A percentile compares a stretch with the other conserved stretches of the same genome.
These are phyloP conservation scores for Fusarium denticulatum DNA, from an alignment of 2,329 filamentous ascomycete genomes.

Conservation along the genomic window DNA sequence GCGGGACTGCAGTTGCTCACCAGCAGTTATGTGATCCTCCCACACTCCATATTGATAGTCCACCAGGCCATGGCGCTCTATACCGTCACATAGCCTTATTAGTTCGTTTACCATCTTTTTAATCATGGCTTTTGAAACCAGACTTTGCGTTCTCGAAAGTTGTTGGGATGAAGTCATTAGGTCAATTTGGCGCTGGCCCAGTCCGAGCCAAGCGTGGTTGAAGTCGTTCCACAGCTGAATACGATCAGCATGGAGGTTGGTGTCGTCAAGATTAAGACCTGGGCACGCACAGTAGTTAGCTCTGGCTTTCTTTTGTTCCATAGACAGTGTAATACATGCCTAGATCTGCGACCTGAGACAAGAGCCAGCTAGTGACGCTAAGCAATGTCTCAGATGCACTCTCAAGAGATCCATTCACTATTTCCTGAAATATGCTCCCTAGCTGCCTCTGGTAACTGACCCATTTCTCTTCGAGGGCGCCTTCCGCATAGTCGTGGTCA, in stretches of 20 bases:
- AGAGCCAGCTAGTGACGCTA: slow-evolving; percentile 64
- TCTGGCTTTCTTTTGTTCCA: background rate
- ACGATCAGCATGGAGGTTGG: slow-evolving; percentile 76
- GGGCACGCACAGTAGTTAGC: slow-evolving; percentile 35
- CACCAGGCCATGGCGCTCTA: slow-evolving; percentile 92
- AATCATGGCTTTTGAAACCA: slow-evolving; percentile 75
- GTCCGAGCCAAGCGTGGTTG: slow-evolving; percentile 88
- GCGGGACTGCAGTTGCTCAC: slow-evolving; percentile 61
- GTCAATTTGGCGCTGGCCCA: slow-evolving; percentile 86
- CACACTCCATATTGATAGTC: slow-evolving; percentile 98
- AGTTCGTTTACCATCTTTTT: slow-evolving; percentile 85
- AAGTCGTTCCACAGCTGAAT: slow-evolving; percentile 93
- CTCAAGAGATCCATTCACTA: slow-evolving; percentile 63
- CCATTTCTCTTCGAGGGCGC: slow-evolving; percentile 74
- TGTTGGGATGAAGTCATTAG: slow-evolving; percentile 70
- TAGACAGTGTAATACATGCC: slow-evolving; percentile 54
- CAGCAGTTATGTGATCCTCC: slow-evolving; percentile 88
- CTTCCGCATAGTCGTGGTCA: slow-evolving; percentile 66
- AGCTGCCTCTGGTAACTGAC: slow-evolving; percentile 70
- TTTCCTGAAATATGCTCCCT: slow-evolving; percentile 75
- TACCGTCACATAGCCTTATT: slow-evolving; percentile 81
- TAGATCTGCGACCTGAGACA: slow-evolving; percentile 64
- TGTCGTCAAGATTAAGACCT: slow-evolving; percentile 89
- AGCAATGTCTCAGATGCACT: slow-evolving; percentile 63
- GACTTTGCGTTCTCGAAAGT: slow-evolving; percentile 65